Conservation (phyloP, 2,329 filamentous ascomycete species). For the Fusarium tupiense region DNA sequence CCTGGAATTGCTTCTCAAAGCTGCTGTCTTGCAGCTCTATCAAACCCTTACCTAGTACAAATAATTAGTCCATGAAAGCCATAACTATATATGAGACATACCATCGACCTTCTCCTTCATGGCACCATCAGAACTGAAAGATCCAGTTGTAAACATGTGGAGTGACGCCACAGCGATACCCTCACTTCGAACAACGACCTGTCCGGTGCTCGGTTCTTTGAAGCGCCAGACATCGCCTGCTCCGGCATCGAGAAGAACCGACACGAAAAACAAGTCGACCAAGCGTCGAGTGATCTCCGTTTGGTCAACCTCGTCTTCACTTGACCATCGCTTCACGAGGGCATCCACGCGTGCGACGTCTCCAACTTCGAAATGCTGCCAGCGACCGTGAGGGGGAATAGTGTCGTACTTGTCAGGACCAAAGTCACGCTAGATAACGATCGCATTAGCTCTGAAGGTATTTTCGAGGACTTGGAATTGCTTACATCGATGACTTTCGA, state of each 20-base stretch:
- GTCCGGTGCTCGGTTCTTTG: constrained; percentile 50
- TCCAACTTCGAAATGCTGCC: constrained; percentile 72
- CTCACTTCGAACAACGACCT: constrained; percentile 56
- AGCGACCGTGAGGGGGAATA: constrained; percentile 67
- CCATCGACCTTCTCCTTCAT: constrained; percentile 47
- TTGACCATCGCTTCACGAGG: constrained; percentile 57
- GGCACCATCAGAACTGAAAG: constrained; percentile 44
- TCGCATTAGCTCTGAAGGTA: fast-evolving
- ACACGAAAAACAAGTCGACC: constrained; percentile 70
- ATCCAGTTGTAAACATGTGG: constrained; percentile 58
- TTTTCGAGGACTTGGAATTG: fast-evolving
- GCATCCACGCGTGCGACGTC: constrained; percentile 58
- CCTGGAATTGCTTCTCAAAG: constrained; percentile 55
- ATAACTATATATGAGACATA: too few relatives aligned
- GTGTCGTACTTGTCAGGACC: constrained; percentile 56
- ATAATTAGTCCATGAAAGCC: too few relatives aligned
- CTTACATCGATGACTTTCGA: constrained; percentile 53
- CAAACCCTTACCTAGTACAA: constrained; percentile 46
- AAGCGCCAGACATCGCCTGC: constrained; percentile 61
- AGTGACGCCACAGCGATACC: constrained; percentile 62
- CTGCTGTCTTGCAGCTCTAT: constrained; percentile 45
- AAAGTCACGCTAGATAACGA: constrained; percentile 56
- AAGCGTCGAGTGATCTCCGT: constrained; percentile 62
- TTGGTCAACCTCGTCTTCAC: constrained; percentile 47
- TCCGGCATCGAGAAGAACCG: constrained; percentile 66